Conservation (phyloP, 495 filamentous ascomycete species). For the Daldinia bambusicola region DNA sequence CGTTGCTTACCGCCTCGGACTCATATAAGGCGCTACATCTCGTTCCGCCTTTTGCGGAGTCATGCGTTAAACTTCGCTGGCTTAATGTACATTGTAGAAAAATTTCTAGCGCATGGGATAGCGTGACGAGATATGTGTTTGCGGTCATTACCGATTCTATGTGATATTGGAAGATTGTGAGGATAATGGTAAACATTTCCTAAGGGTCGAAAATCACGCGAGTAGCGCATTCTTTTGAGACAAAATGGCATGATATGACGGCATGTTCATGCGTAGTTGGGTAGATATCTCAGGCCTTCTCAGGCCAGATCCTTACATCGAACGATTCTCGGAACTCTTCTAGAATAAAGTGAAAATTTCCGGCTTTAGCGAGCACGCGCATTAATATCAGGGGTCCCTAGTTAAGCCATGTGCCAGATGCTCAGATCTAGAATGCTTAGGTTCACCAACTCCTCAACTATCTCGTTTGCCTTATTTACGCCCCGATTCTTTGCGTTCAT, state of each 20-base stretch:
- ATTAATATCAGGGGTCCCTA: conserved; percentile 22
- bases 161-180: background rate
- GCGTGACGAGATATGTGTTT: conserved; percentile 8
- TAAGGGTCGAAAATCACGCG: conserved; percentile 15
- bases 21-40: conserved; percentile 16
- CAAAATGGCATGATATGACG: conserved; percentile 42
- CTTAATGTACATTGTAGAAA: conserved; percentile 25
- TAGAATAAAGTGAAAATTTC: conserved; percentile 31
- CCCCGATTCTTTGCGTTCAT: background rate
- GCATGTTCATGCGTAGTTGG: conserved; percentile 36
- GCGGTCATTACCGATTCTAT: conserved; percentile 31
- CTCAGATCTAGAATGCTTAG: conserved; percentile 28
- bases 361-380: conserved; percentile 27
- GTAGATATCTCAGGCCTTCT: conserved; percentile 22
- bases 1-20: conserved; percentile 26
- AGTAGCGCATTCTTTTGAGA: conserved; percentile 16
- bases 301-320: conserved; percentile 33
- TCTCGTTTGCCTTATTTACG: background rate
- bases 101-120: conserved; percentile 27
- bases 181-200: conserved; percentile 9
- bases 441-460: background rate
- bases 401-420: conserved; percentile 24
- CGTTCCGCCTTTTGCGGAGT: conserved; percentile 24
- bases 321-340: conserved; percentile 33
- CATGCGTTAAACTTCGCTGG: conserved; percentile 11